Conservation (phyloP, 371 early-diverging fungal species). For the Mucor circinelloides region DNA sequence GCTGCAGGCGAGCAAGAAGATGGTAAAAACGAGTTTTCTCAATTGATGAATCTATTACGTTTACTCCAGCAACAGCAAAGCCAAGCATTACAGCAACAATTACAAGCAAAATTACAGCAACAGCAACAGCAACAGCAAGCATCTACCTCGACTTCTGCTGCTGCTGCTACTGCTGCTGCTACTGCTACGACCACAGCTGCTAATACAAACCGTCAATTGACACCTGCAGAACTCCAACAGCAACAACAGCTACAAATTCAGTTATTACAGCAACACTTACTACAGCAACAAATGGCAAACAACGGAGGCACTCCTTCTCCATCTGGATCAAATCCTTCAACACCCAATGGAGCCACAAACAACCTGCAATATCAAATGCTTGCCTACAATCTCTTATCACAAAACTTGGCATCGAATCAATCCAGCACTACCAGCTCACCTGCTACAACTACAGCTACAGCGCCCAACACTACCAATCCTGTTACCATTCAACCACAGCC, state of each 20-base stretch:
- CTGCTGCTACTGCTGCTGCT: background rate
- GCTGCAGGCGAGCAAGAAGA: constrained; percentile 72
- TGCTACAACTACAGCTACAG: background rate
- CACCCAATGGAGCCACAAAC: constrained; percentile 8
- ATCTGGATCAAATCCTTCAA: constrained; percentile 6
- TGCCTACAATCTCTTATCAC: constrained; percentile 26
- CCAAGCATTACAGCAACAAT: constrained; percentile 9
- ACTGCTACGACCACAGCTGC: background rate
- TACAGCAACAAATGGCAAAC: constrained; percentile 28
- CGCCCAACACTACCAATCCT: background rate
- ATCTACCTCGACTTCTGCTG: constrained; percentile 6
- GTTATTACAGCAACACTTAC: constrained; percentile 28
- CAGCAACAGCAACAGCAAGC: constrained; percentile 64
- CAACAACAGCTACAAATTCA: constrained; percentile 46
- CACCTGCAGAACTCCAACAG: constrained; percentile 54
- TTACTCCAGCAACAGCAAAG: constrained; percentile 50
- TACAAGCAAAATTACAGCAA: constrained; percentile 35
- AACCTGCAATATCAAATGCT: constrained; percentile 36
- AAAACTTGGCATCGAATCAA: constrained; percentile 17
- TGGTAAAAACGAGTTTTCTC: constrained; percentile 68
- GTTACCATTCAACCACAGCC: background rate
- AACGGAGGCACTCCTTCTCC: constrained; percentile 18
- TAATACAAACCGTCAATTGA: constrained; percentile 6
- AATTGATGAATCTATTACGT: constrained; percentile 65
- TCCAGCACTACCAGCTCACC: background rate